A percentile compares a stretch with the other conserved stretches of the same genome.
Conservation (phyloP, 2,329 filamentous ascomycete species). For the Xylaria sp. region DNA sequence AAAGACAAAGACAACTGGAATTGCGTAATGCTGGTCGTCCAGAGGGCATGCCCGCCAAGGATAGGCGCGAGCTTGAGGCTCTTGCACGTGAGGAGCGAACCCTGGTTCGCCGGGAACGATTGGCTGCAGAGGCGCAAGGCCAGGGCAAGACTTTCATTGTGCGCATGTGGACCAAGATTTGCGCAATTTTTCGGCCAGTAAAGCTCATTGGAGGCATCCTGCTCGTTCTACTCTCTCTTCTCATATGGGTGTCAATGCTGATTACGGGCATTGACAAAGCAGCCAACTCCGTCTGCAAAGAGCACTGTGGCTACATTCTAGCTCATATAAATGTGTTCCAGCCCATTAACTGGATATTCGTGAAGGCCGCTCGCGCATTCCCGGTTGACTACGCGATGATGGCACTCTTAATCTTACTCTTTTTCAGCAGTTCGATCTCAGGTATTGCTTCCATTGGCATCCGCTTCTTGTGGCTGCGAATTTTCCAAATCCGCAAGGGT, state of each 20-base stretch:
- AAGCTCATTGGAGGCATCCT: constrained; percentile 87
- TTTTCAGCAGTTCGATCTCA: constrained; percentile 88
- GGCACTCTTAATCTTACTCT: constrained; percentile 81
- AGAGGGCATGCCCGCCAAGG: constrained; percentile 81
- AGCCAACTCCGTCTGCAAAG: constrained; percentile 92
- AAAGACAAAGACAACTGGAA: constrained; percentile 91
- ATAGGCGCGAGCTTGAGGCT: constrained; percentile 86
- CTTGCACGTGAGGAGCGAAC: constrained; percentile 92
- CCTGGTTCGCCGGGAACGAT: constrained; percentile 84
- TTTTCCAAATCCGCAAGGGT: constrained; percentile 91
- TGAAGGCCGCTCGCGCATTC: constrained; percentile 83
- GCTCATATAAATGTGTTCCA: constrained; percentile 91
- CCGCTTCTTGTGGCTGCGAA: constrained; percentile 92
- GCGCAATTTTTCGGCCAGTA: constrained; percentile 84
- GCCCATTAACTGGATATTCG: constrained; percentile 89
- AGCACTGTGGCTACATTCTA: constrained; percentile 90
- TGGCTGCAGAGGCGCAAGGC: constrained; percentile 84
- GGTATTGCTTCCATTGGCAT: constrained; percentile 90
- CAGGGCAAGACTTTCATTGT: constrained; percentile 80
- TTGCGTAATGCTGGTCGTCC: constrained; percentile 80
- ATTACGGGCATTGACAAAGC: constrained; percentile 97
- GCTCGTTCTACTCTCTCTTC: constrained; percentile 75
- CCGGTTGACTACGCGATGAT: constrained; percentile 94
- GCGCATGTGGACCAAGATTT: constrained; percentile 79
- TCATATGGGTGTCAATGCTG: constrained; percentile 92